Evolutionary conservation across 139 green algal species (phyloP), one percentile per base, ranked within the genome.

Genomic region (Picochlorum sp.): DNA sequence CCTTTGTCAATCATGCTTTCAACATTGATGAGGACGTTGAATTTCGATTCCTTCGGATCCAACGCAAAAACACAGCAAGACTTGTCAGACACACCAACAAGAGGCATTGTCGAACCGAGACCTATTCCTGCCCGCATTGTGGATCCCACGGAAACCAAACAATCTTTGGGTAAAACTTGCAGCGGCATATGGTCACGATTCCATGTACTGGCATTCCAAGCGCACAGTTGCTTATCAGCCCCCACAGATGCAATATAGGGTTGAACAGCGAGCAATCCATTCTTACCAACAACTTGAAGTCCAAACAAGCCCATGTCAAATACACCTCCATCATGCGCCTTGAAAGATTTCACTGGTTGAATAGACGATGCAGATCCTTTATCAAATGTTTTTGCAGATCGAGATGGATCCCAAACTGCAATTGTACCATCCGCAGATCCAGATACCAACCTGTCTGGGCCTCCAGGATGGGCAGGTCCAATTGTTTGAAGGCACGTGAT

Each of bases 351-450:
- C 45, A 62, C 49, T 13, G 80, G 20, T 14, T 72, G 5, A 20
- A 80, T 56, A 32, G 78, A 76, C 32, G 65, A 69, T 54, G 68
- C 66, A 23, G 63, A 23, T 4, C 66, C 73, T 18, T n/a, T 47
- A 3, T 49, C 26, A 1, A 63, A 24, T 0, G 58, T 49, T 20
- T 66, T 62, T 20, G 47, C 47, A 54, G 47, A 26, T 4, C 16
- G 16, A 3, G 78, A 86, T 6, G 80, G 81, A 68, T 87, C 70
- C 81, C 81, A 87, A 30, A 87, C 41, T 30, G 72, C 69, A 14
- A 86, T 16, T 9, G 28, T 79, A 45, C 81, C 81, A 46, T 87
- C 81, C 2, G 70, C 69, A 1, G 62, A 59, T 2, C 63, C 64
- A 5, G 76, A 73, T n/a, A 87, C 26, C 58, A 87, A 75, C 61